phyloP scores from a whole-genome alignment of 441 rosid genomes.

The Hypseocharis bilobata region DNA sequence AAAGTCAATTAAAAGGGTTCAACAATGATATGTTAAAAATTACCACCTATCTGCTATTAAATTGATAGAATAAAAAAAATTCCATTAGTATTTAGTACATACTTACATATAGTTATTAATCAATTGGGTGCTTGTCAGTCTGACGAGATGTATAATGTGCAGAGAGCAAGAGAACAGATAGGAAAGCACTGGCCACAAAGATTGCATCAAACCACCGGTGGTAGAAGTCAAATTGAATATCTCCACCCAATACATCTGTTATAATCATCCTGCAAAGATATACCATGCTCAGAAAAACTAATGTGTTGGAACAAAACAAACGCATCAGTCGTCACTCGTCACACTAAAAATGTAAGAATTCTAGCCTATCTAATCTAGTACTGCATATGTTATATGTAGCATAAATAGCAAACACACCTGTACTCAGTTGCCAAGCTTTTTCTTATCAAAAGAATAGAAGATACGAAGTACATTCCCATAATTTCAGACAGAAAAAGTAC shows the following conservation, averaged over 20 bases:
- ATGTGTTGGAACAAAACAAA: too few relatives aligned
- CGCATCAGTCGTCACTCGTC: too few relatives aligned
- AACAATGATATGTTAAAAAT: too few relatives aligned
- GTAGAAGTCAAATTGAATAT: slow-evolving; percentile 94
- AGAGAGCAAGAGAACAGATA: slow-evolving; percentile 79
- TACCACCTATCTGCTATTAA: too few relatives aligned
- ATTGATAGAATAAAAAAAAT: too few relatives aligned
- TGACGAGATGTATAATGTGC: slow-evolving; percentile 96
- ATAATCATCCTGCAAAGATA: slow-evolving; percentile 68
- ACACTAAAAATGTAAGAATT: too few relatives aligned
- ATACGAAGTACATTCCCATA: slow-evolving; percentile 98
- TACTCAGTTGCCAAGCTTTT: slow-evolving; percentile 92
- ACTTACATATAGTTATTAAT: slow-evolving; percentile 39
- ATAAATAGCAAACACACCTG: slow-evolving; percentile 40
- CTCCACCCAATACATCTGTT: slow-evolving; percentile 93
- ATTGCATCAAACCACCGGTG: slow-evolving; percentile 98
- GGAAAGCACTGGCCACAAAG: slow-evolving; percentile 93
- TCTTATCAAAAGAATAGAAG: slow-evolving; percentile 90
- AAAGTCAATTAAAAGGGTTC: too few relatives aligned
- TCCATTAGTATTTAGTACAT: too few relatives aligned
- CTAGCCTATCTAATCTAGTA: background rate
- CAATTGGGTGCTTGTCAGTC: slow-evolving; percentile 86
- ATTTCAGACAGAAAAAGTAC: slow-evolving; percentile 93
- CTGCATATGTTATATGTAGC: slow-evolving; percentile 1
- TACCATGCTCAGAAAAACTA: slow-evolving; percentile 12